These are phyloP conservation scores for Scheffersomyces insectosa DNA, from an alignment of 1,139 yeast species.

Conservation along the genomic window DNA sequence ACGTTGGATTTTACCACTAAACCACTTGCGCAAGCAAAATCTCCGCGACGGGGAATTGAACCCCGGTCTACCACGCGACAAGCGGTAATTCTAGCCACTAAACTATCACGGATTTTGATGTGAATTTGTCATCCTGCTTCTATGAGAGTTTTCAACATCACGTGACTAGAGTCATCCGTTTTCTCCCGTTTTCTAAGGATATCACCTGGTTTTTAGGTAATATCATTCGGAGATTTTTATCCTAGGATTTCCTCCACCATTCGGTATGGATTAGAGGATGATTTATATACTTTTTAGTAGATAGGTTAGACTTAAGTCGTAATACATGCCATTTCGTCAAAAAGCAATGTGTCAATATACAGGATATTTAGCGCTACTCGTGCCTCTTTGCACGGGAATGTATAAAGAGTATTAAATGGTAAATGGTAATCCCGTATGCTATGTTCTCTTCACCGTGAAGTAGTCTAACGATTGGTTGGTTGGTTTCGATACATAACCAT, in stretches of 20 bases:
- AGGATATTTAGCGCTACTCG: background rate
- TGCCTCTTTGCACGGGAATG: background rate
- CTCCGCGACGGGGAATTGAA: conserved; percentile 73
- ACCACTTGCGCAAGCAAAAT: conserved; percentile 16
- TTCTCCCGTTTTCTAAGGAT: background rate
- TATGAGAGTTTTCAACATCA: background rate
- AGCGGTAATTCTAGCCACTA: conserved; percentile 51
- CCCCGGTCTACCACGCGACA: conserved; percentile 70
- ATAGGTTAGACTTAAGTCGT: no score
- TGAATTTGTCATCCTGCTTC: no score
- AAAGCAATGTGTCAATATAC: background rate
- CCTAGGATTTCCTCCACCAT: background rate
- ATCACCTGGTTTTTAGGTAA: background rate
- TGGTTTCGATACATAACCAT: no score
- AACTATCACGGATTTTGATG: conserved; percentile 41
- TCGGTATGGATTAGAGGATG: background rate
- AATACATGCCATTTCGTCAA: no score
- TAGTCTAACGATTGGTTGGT: no score
- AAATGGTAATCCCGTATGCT: no score
- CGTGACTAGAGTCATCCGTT: background rate
- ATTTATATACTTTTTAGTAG: background rate
- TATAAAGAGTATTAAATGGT: no score
- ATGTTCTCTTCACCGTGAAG: no score
- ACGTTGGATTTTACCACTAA: conserved; percentile 13
- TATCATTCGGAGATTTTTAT: background rate